Evolutionary conservation across 129 eudicot genomes (phyloP).

Genomic region (Tagetes erecta): DNA sequence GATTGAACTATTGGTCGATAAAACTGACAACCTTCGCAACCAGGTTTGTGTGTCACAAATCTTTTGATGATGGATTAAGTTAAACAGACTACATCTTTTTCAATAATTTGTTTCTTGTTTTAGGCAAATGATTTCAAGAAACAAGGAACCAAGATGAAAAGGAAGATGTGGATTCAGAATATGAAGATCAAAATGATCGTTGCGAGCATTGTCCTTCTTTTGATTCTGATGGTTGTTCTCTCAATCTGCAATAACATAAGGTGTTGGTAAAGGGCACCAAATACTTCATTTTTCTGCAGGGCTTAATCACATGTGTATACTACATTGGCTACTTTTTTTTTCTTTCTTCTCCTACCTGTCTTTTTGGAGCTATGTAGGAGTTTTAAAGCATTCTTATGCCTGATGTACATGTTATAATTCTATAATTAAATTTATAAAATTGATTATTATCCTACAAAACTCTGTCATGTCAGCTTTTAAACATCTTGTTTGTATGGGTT

Average conservation of each 20-base stretch:
- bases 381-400: conserved; percentile 8
- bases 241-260: conserved; percentile 36
- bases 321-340: conserved; percentile 7
- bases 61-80: background rate
- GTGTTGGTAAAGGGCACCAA: background rate
- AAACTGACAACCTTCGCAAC: conserved; percentile 65
- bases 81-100: background rate
- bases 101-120: conserved; percentile 11
- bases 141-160: conserved; percentile 47
- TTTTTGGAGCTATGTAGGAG: background rate
- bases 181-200: conserved; percentile 60
- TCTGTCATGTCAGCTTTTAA: background rate
- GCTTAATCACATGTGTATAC: background rate
- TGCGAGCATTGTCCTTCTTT: conserved; percentile 40
- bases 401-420: conserved; percentile 22
- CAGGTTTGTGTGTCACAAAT: conserved; percentile 40
- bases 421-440: background rate
- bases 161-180: conserved; percentile 62
- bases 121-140: conserved; percentile 59
- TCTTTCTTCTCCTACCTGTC: background rate
- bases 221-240: conserved; percentile 53
- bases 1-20: conserved; percentile 67
- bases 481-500: no score
- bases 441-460: background rate
- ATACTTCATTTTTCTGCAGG: background rate